These are phyloP conservation scores for Fusarium gaditjirri DNA, from an alignment of 2,329 filamentous ascomycete genomes.

Conservation along the genomic window DNA sequence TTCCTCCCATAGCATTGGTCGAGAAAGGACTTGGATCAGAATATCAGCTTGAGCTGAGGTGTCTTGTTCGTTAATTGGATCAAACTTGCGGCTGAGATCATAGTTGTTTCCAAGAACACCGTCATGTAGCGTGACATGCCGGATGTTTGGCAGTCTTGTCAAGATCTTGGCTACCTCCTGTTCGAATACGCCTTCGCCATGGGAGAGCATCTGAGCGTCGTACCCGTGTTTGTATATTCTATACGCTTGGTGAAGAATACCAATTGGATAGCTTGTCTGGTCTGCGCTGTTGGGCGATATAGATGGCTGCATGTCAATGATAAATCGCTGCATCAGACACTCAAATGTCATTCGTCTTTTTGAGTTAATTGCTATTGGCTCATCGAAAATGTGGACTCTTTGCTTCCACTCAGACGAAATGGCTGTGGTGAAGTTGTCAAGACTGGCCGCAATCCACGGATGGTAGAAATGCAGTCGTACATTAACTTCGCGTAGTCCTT, in stretches of 20 bases:
- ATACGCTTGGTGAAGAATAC: neutral
- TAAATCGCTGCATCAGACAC: neutral
- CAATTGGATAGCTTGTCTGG: fast-evolving
- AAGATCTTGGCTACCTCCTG: fast-evolving
- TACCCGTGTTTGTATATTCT: neutral
- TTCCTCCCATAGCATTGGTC: neutral
- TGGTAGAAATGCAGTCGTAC: neutral
- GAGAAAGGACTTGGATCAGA: neutral
- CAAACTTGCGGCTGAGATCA: neutral
- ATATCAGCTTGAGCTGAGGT: neutral
- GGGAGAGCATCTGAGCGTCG: fast-evolving
- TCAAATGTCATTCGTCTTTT: neutral
- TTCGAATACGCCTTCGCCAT: neutral
- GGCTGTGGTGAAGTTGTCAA: neutral
- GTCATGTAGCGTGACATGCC: neutral
- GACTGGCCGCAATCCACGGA: neutral
- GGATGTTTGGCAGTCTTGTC: neutral
- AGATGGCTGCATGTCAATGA: fast-evolving
- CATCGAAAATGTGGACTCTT: neutral
- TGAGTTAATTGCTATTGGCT: fast-evolving
- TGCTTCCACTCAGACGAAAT: neutral
- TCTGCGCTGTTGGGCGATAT: fast-evolving
- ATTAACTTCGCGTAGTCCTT: neutral
- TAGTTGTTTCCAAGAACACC: neutral
- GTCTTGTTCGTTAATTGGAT: neutral